Conservation (phyloP, 192 early-diverging fungal genomes). For the Spinellus fusiger region DNA sequence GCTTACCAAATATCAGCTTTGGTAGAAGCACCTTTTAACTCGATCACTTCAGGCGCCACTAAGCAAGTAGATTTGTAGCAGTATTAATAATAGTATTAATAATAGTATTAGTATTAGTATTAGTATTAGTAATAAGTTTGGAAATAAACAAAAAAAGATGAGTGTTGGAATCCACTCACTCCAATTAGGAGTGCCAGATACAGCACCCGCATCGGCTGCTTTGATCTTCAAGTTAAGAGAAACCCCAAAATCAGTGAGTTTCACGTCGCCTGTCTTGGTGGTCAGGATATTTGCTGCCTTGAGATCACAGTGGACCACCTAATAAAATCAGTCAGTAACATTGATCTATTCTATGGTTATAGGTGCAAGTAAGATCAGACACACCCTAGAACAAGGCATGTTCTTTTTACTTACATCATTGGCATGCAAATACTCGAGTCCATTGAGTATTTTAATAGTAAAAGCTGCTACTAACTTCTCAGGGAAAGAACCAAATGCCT, state of each 20-base stretch:
- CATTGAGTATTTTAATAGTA: conserved; percentile 83
- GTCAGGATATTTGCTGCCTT: conserved; percentile 96
- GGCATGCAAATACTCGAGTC: conserved; percentile 82
- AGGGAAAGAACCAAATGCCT: conserved; percentile 85
- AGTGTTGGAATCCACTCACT: conserved; percentile 32
- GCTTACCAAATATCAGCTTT: conserved; percentile 87
- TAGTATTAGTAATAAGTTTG: too few species aligned
- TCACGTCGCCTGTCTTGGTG: conserved; percentile 91
- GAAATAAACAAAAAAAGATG: too few species aligned
- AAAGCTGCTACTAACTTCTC: conserved; percentile 84
- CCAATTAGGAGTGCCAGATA: conserved; percentile 84
- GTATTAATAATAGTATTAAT: neutral
- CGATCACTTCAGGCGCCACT: conserved; percentile 87
- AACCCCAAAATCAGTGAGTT: conserved; percentile 95
- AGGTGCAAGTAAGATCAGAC: too few species aligned
- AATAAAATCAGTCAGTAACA: neutral
- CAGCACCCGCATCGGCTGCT: conserved; percentile 53
- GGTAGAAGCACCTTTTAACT: conserved; percentile 78
- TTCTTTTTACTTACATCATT: conserved; percentile 75
- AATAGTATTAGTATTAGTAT: neutral
- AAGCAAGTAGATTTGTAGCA: neutral
- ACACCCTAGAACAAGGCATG: too few species aligned
- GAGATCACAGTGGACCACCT: conserved; percentile 87
- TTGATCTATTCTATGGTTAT: too few species aligned
- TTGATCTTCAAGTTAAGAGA: conserved; percentile 78